Conservation (phyloP, 495 filamentous ascomycete species). For the Talaromyces nanjingensis region DNA sequence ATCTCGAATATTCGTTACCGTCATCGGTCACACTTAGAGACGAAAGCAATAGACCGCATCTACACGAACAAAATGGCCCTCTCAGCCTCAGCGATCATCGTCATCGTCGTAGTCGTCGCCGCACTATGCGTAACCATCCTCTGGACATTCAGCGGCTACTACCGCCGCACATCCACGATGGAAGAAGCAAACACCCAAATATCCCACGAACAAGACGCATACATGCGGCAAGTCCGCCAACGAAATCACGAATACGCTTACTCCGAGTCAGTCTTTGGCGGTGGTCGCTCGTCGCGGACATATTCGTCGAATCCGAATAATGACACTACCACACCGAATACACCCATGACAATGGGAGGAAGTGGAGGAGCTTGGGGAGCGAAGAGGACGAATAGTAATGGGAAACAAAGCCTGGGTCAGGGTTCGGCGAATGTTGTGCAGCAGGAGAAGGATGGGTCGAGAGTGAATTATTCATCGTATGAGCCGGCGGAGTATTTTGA, state of each 20-base stretch:
- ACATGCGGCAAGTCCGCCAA: constrained; percentile 11
- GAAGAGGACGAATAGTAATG: neutral
- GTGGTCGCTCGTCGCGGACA: neutral
- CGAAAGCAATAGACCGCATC: neutral
- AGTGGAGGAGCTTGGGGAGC: neutral
- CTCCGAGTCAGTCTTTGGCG: neutral
- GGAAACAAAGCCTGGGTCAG: neutral
- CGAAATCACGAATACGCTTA: constrained; percentile 6
- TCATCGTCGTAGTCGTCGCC: constrained; percentile 2
- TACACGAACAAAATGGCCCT: neutral
- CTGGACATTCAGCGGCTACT: constrained; percentile 5
- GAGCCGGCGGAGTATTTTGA: neutral
- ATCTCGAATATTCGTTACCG: neutral
- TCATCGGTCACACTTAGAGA: neutral
- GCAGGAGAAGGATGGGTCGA: neutral
- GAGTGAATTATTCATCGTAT: neutral
- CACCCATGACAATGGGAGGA: neutral
- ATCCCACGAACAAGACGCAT: constrained; percentile 8
- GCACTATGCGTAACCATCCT: neutral
- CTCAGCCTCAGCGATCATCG: constrained; percentile 2
- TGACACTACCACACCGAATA: neutral
- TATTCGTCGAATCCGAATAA: neutral
- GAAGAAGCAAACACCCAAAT: neutral
- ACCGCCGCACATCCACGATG: constrained; percentile 1
- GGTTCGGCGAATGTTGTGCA: neutral